Percentiles rank a stretch among this genome's conserved stretches.
These are phyloP conservation scores for Phialophora tarda DNA, from an alignment of 2,329 filamentous ascomycete species.

Conservation along the genomic window DNA sequence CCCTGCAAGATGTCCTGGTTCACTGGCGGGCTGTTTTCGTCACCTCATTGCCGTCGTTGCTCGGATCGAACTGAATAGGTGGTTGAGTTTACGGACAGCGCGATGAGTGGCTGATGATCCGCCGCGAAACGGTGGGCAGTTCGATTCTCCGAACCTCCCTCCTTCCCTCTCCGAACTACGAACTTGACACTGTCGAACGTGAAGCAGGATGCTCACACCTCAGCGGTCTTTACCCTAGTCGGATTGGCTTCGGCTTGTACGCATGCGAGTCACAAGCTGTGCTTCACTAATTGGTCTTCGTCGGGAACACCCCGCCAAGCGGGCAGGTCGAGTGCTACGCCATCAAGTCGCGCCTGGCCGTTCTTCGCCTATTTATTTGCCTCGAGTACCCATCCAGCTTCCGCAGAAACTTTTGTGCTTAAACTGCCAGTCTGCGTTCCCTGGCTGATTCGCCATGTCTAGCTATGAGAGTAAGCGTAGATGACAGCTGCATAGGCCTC, in stretches of 20 bases:
- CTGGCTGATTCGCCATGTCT: slow-evolving; percentile 28
- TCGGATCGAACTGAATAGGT: background rate
- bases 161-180: background rate
- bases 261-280: background rate
- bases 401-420: background rate
- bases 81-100: background rate
- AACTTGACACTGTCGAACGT: background rate
- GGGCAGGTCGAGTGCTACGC: slow-evolving; percentile 22
- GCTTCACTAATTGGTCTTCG: background rate
- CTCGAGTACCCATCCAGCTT: background rate
- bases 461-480: slow-evolving; percentile 40
- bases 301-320: background rate
- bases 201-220: background rate
- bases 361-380: slow-evolving; percentile 12
- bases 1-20: background rate
- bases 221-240: background rate
- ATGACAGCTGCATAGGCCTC: background rate
- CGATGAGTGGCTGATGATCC: slow-evolving; percentile 5
- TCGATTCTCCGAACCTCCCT: background rate
- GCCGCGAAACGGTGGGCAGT: background rate
- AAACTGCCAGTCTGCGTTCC: background rate
- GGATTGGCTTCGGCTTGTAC: background rate
- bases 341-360: slow-evolving; percentile 33
- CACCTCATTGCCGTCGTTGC: slow-evolving; percentile 1
- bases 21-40: background rate